Conservation (phyloP, 1,284 basidiomycete species). For the Boletus sp. region DNA sequence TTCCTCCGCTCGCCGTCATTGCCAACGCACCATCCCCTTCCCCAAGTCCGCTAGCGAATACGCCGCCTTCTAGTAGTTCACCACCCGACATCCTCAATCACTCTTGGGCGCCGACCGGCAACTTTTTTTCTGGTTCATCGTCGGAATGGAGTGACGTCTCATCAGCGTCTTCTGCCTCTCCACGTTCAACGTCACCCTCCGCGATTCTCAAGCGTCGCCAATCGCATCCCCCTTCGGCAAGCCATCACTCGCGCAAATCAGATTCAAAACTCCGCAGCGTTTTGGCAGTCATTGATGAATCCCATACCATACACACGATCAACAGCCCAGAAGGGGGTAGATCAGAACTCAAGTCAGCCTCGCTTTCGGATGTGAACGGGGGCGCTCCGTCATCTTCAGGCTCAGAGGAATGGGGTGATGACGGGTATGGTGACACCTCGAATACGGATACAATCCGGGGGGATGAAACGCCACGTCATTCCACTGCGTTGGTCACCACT, state of each 20-base stretch:
- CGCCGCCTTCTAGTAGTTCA: slow-evolving; percentile 39
- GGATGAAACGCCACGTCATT: slow-evolving; percentile 48
- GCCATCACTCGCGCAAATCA: slow-evolving; percentile 46
- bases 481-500: slow-evolving; percentile 31
- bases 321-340: slow-evolving; percentile 16
- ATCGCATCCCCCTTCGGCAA: slow-evolving; percentile 43
- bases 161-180: slow-evolving; percentile 39
- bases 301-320: slow-evolving; percentile 18
- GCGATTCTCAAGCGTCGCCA: slow-evolving; percentile 45
- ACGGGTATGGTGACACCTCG: slow-evolving; percentile 41
- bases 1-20: slow-evolving; percentile 78
- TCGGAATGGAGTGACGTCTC: slow-evolving; percentile 50
- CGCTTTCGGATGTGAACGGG: slow-evolving; percentile 27
- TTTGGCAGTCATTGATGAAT: slow-evolving; percentile 62
- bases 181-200: slow-evolving; percentile 41
- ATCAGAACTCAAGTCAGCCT: slow-evolving; percentile 15
- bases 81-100: slow-evolving; percentile 34
- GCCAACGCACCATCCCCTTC: slow-evolving; percentile 52
- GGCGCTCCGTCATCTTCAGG: slow-evolving; percentile 14
- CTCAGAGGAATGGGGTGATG: slow-evolving; percentile 37
- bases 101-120: slow-evolving; percentile 39
- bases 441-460: slow-evolving; percentile 36
- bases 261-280: slow-evolving; percentile 68
- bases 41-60: slow-evolving; percentile 45
- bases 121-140: slow-evolving; percentile 41